A percentile compares a stretch with the other conserved stretches of the same genome.
These are phyloP conservation scores for Trametes versicolor DNA, from an alignment of 1,284 basidiomycete species.

Conservation along the genomic window DNA sequence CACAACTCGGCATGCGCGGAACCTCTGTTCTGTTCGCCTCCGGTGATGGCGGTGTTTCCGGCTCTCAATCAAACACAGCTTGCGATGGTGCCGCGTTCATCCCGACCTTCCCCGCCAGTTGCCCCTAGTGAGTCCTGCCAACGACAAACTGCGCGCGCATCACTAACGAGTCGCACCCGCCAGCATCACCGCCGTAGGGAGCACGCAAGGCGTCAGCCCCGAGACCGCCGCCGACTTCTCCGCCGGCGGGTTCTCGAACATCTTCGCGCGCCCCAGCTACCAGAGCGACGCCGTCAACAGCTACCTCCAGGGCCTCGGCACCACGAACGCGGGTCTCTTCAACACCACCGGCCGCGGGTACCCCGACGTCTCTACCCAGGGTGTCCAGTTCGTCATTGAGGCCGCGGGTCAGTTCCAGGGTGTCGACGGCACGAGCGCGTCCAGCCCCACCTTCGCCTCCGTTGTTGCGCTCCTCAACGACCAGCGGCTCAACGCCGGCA, in stretches of 20 bases:
- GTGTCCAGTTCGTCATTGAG: constrained; percentile 61
- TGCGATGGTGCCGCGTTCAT: constrained; percentile 55
- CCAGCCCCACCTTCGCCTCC: constrained; percentile 60
- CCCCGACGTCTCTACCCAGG: constrained; percentile 36
- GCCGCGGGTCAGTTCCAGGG: constrained; percentile 55
- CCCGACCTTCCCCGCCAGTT: constrained; percentile 64
- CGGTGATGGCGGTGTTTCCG: constrained; percentile 67
- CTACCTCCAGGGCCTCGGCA: constrained; percentile 40
- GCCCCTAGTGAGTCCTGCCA: constrained; percentile 37
- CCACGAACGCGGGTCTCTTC: constrained; percentile 50
- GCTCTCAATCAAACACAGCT: constrained; percentile 45
- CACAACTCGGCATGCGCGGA: constrained; percentile 70
- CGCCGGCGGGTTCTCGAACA: constrained; percentile 69
- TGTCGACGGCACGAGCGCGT: constrained; percentile 55
- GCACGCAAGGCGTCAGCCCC: constrained; percentile 54
- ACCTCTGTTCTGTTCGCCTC: constrained; percentile 67
- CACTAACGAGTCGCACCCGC: constrained; percentile 40
- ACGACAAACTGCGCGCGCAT: too few species aligned
- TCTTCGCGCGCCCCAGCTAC: constrained; percentile 50
- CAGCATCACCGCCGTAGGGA: constrained; percentile 67
- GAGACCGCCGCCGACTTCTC: constrained; percentile 34
- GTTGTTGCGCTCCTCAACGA: constrained; percentile 70
- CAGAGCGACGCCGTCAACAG: constrained; percentile 45
- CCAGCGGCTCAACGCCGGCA: constrained; percentile 59
- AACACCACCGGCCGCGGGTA: constrained; percentile 37